Base-by-base conservation (phyloP, 768 basidiomycete genomes). In the Panaeolus papilionaceus region DNA sequence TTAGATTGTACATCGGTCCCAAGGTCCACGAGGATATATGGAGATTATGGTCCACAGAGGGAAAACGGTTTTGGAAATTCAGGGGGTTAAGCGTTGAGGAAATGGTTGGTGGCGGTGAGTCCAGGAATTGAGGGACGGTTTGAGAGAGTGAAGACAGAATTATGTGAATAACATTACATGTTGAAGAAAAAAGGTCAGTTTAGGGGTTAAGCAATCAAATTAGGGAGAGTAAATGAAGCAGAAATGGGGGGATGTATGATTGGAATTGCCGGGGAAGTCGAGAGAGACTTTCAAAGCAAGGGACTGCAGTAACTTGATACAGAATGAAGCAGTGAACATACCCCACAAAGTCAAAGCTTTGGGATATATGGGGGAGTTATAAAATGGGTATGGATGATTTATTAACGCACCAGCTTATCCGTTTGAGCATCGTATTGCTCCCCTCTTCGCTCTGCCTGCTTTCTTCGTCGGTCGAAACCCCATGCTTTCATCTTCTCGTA, bases 401-500 rank as follows among this genome's bases (percentile, higher is more conserved):
- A 54, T 28, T 33, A 33, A 80, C 93, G 73, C 73, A 98, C 97
- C 69, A 99, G 80, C 80, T 95, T 96, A 74, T 96, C 95, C 61
- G 90, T 89, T 39, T 90, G 89, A 20, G 86, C 78, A 20, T 86
- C 87, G 85, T 91, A 96, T 16, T 81, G 77, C 68, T 82, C 82
- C 4, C 93, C 94, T 4, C 85, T 80, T 44, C 81, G 84, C 67
- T 85, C 84, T 62, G 88, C 88, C 71, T 84, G 85, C 71, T 81
- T 86, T 70, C 85, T 82, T 78, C 94, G 96, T 68, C 87, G 85
- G 71, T 93, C 91, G 72, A 94, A 93, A 7, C 93, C 90, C 89
- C 94, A 92, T 28, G 85, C 81, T 77, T 99, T 99, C 90, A 99
- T 90, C 78, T 97, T 90, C 75, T 99, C 98, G 75, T 99, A 99